Percentiles rank a stretch among this genome's conserved stretches.
Evolutionary conservation across 495 filamentous ascomycete genomes (phyloP).

Genomic region (Hypoxylon fuscum): DNA sequence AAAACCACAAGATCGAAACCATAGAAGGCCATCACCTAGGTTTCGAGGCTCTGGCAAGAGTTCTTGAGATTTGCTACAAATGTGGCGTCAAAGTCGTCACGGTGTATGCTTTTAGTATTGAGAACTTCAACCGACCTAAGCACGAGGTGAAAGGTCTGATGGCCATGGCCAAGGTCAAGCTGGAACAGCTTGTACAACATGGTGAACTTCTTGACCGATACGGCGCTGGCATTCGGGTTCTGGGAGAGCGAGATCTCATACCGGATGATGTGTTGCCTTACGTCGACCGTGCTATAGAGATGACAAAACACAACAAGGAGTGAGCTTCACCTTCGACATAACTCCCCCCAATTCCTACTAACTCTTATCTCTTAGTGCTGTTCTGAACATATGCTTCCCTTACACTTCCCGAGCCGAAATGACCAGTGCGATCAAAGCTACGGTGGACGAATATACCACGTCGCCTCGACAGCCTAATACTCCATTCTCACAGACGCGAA

Average conservation of each 20-base stretch:
- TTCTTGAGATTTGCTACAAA: conserved; percentile 97
- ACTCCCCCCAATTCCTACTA: conserved; percentile 6
- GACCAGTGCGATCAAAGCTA: conserved; percentile 85
- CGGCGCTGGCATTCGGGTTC: conserved; percentile 82
- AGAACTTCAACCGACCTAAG: conserved; percentile 98
- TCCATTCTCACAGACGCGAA: conserved; percentile 85
- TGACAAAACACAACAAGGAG: conserved; percentile 86
- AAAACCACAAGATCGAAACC: conserved; percentile 90
- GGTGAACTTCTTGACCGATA: conserved; percentile 93
- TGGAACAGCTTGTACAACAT: conserved; percentile 89
- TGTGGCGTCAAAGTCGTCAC: conserved; percentile 94
- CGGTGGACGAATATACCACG: conserved; percentile 82
- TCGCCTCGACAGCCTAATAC: conserved; percentile 68
- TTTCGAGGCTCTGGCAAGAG: conserved; percentile 93
- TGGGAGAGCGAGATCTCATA: conserved; percentile 83
- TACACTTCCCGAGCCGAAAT: conserved; percentile 98
- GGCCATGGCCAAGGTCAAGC: conserved; percentile 96
- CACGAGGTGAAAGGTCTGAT: conserved; percentile 97
- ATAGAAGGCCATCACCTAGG: conserved; percentile 97
- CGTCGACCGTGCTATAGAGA: conserved; percentile 79
- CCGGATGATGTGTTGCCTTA: conserved; percentile 87
- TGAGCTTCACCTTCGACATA: conserved; percentile 41
- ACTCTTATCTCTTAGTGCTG: conserved; percentile 59
- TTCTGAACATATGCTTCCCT: conserved; percentile 96
- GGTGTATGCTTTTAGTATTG: conserved; percentile 97